Conservation (phyloP, 2,329 filamentous ascomycete genomes). For the Venturia aucupariae region DNA sequence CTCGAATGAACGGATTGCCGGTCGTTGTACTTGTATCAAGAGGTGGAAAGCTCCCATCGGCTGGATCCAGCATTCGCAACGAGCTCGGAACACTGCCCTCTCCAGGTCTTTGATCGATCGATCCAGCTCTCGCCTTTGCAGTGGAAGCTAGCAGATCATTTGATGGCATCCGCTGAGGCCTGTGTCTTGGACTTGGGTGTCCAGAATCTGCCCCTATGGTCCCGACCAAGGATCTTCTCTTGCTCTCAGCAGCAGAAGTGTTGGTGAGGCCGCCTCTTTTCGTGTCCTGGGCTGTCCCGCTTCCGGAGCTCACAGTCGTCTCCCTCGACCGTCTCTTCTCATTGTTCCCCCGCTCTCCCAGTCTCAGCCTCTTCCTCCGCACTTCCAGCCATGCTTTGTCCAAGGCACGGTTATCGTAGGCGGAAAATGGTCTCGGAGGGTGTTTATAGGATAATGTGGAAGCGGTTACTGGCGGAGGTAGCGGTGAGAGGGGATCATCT, state of each 20-base stretch:
- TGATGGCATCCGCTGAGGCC: conserved; percentile 11
- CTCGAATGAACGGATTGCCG: conserved; percentile 43
- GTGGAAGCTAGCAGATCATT: background rate
- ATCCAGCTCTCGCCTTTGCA: conserved; percentile 8
- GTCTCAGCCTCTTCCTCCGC: conserved; percentile 38
- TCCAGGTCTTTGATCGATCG: background rate
- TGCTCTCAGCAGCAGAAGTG: conserved; percentile 9
- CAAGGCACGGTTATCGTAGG: conserved; percentile 67
- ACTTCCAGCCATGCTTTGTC: conserved; percentile 69
- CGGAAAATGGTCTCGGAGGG: conserved; percentile 67
- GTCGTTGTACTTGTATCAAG: conserved; percentile 26
- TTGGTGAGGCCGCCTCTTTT: conserved; percentile 9
- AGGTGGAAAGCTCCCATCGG: conserved; percentile 15
- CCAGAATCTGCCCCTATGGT: background rate
- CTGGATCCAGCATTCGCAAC: conserved; percentile 5
- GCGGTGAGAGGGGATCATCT: conserved; percentile 75
- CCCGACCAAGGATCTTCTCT: conserved; percentile 11
- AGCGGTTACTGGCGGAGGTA: conserved; percentile 43
- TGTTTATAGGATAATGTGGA: conserved; percentile 43
- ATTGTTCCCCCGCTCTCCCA: conserved; percentile 30
- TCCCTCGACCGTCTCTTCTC: conserved; percentile 9
- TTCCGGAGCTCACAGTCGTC: background rate
- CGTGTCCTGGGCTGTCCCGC: background rate
- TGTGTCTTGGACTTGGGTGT: conserved; percentile 12
- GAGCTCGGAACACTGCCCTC: conserved; percentile 12